A percentile compares a stretch with the other conserved stretches of the same genome.
phyloP scores from a whole-genome alignment of 2,329 filamentous ascomycete genomes.

The Pochonia chlamydosporia region DNA sequence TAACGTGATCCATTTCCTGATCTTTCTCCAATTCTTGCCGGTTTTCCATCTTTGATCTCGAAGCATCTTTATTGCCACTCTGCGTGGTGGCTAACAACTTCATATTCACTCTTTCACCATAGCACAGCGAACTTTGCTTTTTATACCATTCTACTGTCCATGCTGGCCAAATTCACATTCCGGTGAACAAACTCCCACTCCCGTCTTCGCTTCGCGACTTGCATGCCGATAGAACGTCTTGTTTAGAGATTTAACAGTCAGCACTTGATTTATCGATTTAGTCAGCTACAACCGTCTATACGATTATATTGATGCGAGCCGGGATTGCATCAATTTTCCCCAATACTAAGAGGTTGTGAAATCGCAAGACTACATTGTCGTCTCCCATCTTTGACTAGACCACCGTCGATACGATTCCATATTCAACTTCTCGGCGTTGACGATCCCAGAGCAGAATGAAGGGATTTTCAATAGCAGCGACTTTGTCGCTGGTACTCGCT shows the following conservation, averaged over 20 bases:
- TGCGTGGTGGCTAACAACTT: neutral
- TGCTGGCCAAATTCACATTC: no score
- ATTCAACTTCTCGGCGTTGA: neutral
- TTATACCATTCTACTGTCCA: no score
- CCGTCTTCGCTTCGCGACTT: neutral
- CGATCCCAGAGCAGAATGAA: constrained; percentile 1
- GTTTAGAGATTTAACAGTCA: neutral
- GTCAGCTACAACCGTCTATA: no score
- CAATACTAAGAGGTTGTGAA: no score
- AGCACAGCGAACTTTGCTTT: no score
- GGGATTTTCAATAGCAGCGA: neutral
- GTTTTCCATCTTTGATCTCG: no score
- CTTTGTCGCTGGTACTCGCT: constrained; percentile 11
- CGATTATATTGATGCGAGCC: neutral
- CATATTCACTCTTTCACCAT: neutral
- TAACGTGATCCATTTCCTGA: neutral
- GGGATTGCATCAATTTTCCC: neutral
- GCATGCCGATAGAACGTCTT: neutral
- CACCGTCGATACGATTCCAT: no score
- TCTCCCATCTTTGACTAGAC: no score
- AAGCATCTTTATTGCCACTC: neutral
- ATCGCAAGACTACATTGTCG: no score
- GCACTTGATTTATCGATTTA: no score
- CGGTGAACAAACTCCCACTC: no score
- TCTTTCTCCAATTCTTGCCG: neutral